phyloP scores from a whole-genome alignment of 75 land plant genomes.

The Pinus taeda region DNA sequence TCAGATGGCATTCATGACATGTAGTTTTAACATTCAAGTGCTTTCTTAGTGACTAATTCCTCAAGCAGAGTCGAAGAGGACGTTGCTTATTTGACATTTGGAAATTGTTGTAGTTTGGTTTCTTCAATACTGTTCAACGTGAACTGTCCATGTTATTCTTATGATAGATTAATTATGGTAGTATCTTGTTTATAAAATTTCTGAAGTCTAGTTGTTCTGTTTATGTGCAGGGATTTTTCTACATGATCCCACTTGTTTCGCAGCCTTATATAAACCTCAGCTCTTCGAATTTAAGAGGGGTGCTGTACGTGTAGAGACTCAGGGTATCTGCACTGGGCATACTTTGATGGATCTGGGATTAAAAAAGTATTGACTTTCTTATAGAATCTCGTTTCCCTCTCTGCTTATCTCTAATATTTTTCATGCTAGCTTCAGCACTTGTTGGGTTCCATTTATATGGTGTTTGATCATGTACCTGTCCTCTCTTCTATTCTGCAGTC shows the following conservation, averaged over 20 bases:
- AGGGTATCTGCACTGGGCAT: slow-evolving; percentile 88
- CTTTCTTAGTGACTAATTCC: background rate
- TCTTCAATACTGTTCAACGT: background rate
- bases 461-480: too few relatives aligned
- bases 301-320: slow-evolving; percentile 93
- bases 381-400: background rate
- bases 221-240: slow-evolving; percentile 77
- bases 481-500: too few relatives aligned
- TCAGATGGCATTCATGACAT: slow-evolving; percentile 84
- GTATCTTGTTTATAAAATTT: background rate
- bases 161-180: background rate
- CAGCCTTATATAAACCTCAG: slow-evolving; percentile 78
- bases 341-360: slow-evolving; percentile 90
- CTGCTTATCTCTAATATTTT: background rate
- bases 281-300: slow-evolving; percentile 83
- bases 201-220: too few relatives aligned
- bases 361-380: slow-evolving; percentile 55
- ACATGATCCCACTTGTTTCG: slow-evolving; percentile 92
- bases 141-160: background rate
- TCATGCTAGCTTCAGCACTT: background rate
- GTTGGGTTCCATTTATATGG: too few relatives aligned
- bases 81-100: too few relatives aligned
- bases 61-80: background rate
- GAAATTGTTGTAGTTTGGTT: background rate
- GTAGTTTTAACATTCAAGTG: slow-evolving; percentile 6